Evolutionary conservation across 1,284 basidiomycete species (phyloP), one percentile per base, ranked within the genome.

Genomic region (Testicularia cyperi): DNA sequence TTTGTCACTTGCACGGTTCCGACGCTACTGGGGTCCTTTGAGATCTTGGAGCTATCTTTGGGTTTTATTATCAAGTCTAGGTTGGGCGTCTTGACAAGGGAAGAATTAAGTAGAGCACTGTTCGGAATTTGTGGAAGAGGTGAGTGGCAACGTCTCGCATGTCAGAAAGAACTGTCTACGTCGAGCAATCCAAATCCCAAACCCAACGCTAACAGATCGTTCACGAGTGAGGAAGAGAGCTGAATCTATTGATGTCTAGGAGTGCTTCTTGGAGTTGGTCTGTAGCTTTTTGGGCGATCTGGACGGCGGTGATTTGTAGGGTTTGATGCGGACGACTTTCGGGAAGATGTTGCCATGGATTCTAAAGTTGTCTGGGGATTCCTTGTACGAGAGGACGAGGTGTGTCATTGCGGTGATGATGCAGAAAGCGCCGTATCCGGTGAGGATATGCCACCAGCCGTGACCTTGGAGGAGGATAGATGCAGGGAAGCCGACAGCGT

Each of bases 391-490:
- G 19, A 65, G 40, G 0, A 48, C 57, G 32, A 73, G 38, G 6
- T 56, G 40, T 25, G 47, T 44, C 10, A 42, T 48, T 2, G 71
- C 60, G 5, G 77, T 77, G 32, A 80, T 76, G 43, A 80, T 72
- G 23, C 77, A 64, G 58, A 77, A 80, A 2, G 79, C 69, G 4
- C 81, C 81, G 33, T 77, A 78, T 4, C 79, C 79, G 0, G 81
- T 82, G 53, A 80, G 64, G 16, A 81, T 61, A 62, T 82, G 81
- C 81, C 81, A 82, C 76, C 79, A 75, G n/a, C 66, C 73, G 35
- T 75, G 73, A 2, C 73, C 73, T 24, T 75, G 64, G 23, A 72
- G 31, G 7, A 72, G 19, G 0, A 72, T 15, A 7, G 66, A 68
- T 16, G 26, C 35, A 0, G 72, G 72, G 13, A 65, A 68, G 1